Conservation (phyloP, 768 basidiomycete species). For the Xerocomus brunneocitrinus region DNA sequence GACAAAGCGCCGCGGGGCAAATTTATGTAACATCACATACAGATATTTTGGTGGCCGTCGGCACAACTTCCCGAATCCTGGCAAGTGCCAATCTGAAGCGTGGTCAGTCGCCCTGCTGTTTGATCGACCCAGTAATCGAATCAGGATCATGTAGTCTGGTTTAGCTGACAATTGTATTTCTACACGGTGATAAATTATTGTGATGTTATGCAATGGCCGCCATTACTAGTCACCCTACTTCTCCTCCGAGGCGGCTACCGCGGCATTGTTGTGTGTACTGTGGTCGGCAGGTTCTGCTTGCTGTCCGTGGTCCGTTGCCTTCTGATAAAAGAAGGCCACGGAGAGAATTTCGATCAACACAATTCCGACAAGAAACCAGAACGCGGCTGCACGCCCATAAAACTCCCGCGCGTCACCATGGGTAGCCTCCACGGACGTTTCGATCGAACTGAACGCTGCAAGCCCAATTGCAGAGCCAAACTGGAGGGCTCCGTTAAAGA, state of each 20-base stretch:
- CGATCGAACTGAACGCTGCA: conserved; percentile 45
- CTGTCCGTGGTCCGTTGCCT: conserved; percentile 7
- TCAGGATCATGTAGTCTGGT: too few species aligned
- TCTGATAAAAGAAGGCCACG: conserved; percentile 34
- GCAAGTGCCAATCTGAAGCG: too few species aligned
- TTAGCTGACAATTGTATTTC: not conserved
- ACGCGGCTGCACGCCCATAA: conserved; percentile 40
- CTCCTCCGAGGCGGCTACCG: not conserved
- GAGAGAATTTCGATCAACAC: conserved; percentile 30
- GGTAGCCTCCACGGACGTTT: conserved; percentile 38
- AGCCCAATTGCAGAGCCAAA: conserved; percentile 49
- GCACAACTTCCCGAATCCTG: too few species aligned
- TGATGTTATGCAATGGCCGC: too few species aligned
- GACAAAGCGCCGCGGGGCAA: too few species aligned
- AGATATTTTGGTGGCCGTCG: too few species aligned
- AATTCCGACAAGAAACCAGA: conserved; percentile 42
- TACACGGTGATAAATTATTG: too few species aligned
- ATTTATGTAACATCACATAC: too few species aligned
- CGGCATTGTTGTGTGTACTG: not conserved
- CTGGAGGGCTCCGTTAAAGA: conserved; percentile 53
- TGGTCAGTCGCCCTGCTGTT: too few species aligned
- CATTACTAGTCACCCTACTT: too few species aligned
- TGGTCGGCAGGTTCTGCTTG: not conserved
- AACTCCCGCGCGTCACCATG: conserved; percentile 32
- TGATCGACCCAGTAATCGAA: too few species aligned